Evolutionary conservation across 2,329 filamentous ascomycete species (phyloP).

Genomic region (Claviceps pusilla): DNA sequence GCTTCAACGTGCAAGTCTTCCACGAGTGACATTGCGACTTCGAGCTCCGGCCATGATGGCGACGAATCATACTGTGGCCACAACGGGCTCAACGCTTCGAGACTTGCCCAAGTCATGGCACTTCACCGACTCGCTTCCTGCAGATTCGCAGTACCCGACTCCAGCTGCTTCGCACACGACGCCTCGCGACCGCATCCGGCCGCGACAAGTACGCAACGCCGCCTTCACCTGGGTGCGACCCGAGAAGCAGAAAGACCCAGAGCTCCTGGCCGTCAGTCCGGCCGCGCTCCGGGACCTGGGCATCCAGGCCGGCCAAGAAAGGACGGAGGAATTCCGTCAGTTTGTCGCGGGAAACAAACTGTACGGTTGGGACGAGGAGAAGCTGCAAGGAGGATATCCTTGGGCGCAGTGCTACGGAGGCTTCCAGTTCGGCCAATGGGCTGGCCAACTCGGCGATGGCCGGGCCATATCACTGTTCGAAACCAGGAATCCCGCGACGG

Average conservation of each 20-base stretch:
- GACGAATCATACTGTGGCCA: slow-evolving; percentile 18
- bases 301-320: slow-evolving; percentile 51
- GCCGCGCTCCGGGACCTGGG: slow-evolving; percentile 71
- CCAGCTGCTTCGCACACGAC: slow-evolving; percentile 69
- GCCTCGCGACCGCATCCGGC: slow-evolving; percentile 59
- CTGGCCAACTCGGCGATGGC: slow-evolving; percentile 87
- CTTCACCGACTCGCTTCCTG: slow-evolving; percentile 52
- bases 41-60: slow-evolving; percentile 16
- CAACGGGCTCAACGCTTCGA: slow-evolving; percentile 25
- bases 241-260: slow-evolving; percentile 52
- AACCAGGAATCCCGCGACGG: slow-evolving; percentile 56
- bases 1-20: slow-evolving; percentile 19
- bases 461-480: slow-evolving; percentile 92
- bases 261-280: slow-evolving; percentile 68
- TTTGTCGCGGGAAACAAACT: slow-evolving; percentile 72
- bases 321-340: slow-evolving; percentile 58
- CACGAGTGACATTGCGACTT: slow-evolving; percentile 16
- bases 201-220: slow-evolving; percentile 71
- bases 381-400: slow-evolving; percentile 61
- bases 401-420: slow-evolving; percentile 99
- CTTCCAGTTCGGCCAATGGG: slow-evolving; percentile 71
- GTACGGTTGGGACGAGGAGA: slow-evolving; percentile 59
- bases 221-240: slow-evolving; percentile 86
- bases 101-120: slow-evolving; percentile 51
- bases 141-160: slow-evolving; percentile 66